A percentile compares a stretch with the other conserved stretches of the same genome.
Evolutionary conservation across 805 yeast species (phyloP).

Genomic region (Clavispora vitiphila): DNA sequence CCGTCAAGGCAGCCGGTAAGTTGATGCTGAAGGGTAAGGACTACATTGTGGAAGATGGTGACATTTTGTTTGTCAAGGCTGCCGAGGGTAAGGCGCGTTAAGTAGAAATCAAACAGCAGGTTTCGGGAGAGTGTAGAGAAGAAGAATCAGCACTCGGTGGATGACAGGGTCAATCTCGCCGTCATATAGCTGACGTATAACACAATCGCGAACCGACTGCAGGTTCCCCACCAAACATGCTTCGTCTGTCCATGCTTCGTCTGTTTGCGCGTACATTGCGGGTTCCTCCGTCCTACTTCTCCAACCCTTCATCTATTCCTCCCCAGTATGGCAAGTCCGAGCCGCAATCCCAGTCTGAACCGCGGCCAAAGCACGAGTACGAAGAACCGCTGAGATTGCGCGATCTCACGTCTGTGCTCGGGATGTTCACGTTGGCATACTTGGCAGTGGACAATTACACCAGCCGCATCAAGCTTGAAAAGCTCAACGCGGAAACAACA

Average conservation of each 20-base stretch:
- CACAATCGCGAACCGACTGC: background rate
- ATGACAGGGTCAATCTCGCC: no score
- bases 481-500: slow-evolving; percentile 28
- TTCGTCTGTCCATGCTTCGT: background rate
- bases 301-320: slow-evolving; percentile 1
- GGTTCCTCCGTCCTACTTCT: slow-evolving; percentile 2
- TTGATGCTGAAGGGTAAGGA: slow-evolving; percentile 89
- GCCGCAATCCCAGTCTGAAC: background rate
- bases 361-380: background rate
- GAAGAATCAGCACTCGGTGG: no score
- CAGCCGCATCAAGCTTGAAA: slow-evolving; percentile 34
- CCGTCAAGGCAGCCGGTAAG: slow-evolving; percentile 85
- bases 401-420: slow-evolving; percentile 39
- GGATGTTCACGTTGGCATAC: slow-evolving; percentile 41
- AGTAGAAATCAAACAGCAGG: slow-evolving; percentile 5
- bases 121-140: background rate
- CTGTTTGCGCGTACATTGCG: background rate
- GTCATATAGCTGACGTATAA: no score
- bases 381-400: background rate
- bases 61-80: slow-evolving; percentile 85
- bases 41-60: slow-evolving; percentile 93
- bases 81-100: slow-evolving; percentile 81
- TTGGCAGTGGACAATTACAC: slow-evolving; percentile 50
- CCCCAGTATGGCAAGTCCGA: background rate
- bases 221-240: background rate